Base-by-base conservation (phyloP, 306 rosid species). In the Gastrolobium bilobum region DNA sequence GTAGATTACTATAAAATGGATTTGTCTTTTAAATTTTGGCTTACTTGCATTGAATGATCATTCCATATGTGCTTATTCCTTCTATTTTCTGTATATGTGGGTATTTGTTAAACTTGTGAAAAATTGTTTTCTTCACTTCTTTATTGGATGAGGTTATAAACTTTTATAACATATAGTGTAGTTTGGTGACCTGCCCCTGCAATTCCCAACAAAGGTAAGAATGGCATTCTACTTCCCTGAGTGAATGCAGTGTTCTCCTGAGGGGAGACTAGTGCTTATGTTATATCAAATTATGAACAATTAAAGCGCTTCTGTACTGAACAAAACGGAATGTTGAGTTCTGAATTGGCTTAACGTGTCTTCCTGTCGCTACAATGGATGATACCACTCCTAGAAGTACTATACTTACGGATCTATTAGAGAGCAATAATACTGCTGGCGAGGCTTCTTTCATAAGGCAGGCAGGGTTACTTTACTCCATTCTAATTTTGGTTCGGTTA, bases 1-100 rank as follows among this genome's bases (percentile, higher is more conserved):
- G 43, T 65, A 65, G 50, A 69, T 79, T 34, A 35, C 7, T 42
- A 67, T 78, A 60, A 37, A 33, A 69, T 60, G 71, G 61, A 63
- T 62, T 75, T 51, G 47, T 51, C 60, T 46, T 84, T n/a, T 52
- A 40, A 40, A 68, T 60, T 83, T 31, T 75, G 52, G 37, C 67
- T 29, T 34, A 11, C 39, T 37, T 81, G 51, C 54, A 67, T 47
- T 39, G 30, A 15, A 63, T 34, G 61, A 57, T 78, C 14, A 61
- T 50, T 59, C 33, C 47, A 7, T 13, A 10, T 66, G 8, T 66
- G 58, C 46, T 30, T 31, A 11, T 73, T 73, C 52, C 80, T 66
- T 54, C 70, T 26, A 72, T 73, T 31, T 40, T 71, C 13, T 61
- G 53, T 42, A 38, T 77, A 50, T 7, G 14, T 43, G 52, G 63